Evolutionary conservation across 495 filamentous ascomycete genomes (phyloP).

Genomic region (Ramalina intermedia): DNA sequence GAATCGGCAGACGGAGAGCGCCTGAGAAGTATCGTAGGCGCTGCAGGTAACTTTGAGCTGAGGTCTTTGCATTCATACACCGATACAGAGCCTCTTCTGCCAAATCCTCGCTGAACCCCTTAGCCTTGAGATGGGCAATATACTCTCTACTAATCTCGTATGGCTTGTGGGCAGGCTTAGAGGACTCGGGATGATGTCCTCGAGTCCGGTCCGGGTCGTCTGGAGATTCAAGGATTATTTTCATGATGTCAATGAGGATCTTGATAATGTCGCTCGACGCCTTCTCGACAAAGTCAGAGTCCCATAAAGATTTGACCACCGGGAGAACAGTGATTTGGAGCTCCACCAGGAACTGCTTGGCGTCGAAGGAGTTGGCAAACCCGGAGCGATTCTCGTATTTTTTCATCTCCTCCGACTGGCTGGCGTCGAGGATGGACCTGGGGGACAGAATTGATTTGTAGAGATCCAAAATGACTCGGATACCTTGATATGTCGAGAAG

Average conservation of each 20-base stretch:
- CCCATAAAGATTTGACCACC: conserved; percentile 66
- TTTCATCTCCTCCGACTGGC: conserved; percentile 46
- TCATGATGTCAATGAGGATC: conserved; percentile 69
- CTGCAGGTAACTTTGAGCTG: conserved; percentile 62
- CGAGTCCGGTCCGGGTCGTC: conserved; percentile 52
- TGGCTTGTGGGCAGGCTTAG: conserved; percentile 24
- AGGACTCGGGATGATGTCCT: conserved; percentile 36
- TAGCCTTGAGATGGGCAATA: conserved; percentile 25
- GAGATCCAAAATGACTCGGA: conserved; percentile 73
- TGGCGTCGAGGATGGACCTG: conserved; percentile 65
- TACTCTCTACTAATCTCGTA: conserved; percentile 37
- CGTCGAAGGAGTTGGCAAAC: conserved; percentile 51
- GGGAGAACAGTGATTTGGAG: conserved; percentile 73
- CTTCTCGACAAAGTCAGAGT: conserved; percentile 64
- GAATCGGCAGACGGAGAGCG: conserved; percentile 45
- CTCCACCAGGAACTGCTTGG: conserved; percentile 75
- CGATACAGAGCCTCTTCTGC: conserved; percentile 70
- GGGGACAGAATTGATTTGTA: conserved; percentile 61
- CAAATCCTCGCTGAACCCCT: conserved; percentile 41
- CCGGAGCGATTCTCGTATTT: conserved; percentile 37
- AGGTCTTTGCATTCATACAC: conserved; percentile 47
- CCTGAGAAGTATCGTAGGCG: conserved; percentile 27
- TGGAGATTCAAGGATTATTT: conserved; percentile 62
- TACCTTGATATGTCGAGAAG: conserved; percentile 47
- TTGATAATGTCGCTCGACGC: conserved; percentile 61